Evolutionary conservation across 2,329 filamentous ascomycete genomes (phyloP), one percentile per base, ranked within the genome.

Genomic region (Colletotrichum tanaceti): DNA sequence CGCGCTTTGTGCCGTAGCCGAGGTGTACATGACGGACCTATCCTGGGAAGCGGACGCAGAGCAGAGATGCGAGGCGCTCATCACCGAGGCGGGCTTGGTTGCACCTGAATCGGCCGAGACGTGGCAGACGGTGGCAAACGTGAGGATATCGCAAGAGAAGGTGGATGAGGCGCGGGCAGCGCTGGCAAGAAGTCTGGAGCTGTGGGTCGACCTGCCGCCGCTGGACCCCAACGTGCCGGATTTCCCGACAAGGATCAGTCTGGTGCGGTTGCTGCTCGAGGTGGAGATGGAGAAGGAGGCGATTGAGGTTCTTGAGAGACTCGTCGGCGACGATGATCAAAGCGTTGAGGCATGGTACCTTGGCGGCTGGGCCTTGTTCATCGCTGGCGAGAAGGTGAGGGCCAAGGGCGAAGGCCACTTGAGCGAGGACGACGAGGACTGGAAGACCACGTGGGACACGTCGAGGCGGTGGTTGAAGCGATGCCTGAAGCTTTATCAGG

Each of bases 11-110:
- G 93, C 93, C 35, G 93, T 98, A 70, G 90, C 93, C 7, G 96
- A 99, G 82, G 93, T 99, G 58, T 99, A 98, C 84, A 99, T 99
- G 96, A 99, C 96, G 13, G 96, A 99, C 82, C 82, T 98, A 74
- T 96, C 92, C 75, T 96, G 88, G 93, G 94, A 98, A 80, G 89
- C 90, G 60, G 94, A 98, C 76, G 96, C 95, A 5, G 96, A 99
- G 82, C 84, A 87, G 72, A 88, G 91, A 73, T 99, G 97, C 83
- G 95, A 99, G 80, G 83, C 88, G 5, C 89, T 97, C 68, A 89
- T 98, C 71, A 97, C 94, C 6, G 94, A 99, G 82, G 96, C 96
- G 32, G 90, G 96, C 65, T 83, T 97, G 74, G 88, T 97, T 70
- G 92, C 92, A 67, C 94, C 95, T 4, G 87, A 91, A 63, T 90